These are phyloP conservation scores for Phytophthora constricta DNA, from an alignment of 352 stramenopile genomes.

Conservation along the genomic window DNA sequence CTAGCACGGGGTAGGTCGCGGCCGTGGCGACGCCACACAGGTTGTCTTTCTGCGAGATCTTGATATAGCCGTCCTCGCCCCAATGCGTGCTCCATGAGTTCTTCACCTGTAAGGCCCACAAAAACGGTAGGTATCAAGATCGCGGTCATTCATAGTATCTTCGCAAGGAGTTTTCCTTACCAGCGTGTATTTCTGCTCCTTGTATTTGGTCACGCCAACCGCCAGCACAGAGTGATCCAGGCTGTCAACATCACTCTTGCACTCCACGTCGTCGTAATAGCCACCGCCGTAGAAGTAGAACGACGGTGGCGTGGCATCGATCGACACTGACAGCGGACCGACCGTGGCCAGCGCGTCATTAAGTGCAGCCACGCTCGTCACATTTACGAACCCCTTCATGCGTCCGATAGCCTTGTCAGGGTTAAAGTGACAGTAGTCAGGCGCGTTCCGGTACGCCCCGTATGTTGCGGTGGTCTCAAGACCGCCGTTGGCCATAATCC, in stretches of 20 bases:
- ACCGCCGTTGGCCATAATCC: constrained; percentile 84
- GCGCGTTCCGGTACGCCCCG: constrained; percentile 86
- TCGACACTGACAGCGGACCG: constrained; percentile 89
- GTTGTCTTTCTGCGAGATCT: constrained; percentile 93
- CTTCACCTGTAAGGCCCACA: constrained; percentile 66
- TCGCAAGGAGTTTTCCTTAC: constrained; percentile 28
- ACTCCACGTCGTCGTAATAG: constrained; percentile 88
- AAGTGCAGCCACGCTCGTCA: constrained; percentile 73
- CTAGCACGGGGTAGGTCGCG: constrained; percentile 84
- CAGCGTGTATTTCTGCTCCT: constrained; percentile 93
- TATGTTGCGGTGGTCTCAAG: constrained; percentile 87
- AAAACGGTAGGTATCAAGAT: background rate
- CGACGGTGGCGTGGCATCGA: constrained; percentile 81
- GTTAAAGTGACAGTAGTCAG: constrained; percentile 92
- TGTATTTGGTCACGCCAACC: constrained; percentile 89
- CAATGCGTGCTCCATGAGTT: constrained; percentile 95
- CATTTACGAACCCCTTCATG: constrained; percentile 85
- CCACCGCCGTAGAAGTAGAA: constrained; percentile 92
- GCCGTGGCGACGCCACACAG: constrained; percentile 95
- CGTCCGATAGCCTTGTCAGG: constrained; percentile 66
- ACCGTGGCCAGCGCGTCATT: constrained; percentile 84
- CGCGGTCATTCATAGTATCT: background rate
- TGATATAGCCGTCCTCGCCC: constrained; percentile 94
- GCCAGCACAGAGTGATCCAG: constrained; percentile 93
- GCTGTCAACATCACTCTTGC: constrained; percentile 91